Conservation (phyloP, 2,329 filamentous ascomycete species). For the Rosellinia necatrix region DNA sequence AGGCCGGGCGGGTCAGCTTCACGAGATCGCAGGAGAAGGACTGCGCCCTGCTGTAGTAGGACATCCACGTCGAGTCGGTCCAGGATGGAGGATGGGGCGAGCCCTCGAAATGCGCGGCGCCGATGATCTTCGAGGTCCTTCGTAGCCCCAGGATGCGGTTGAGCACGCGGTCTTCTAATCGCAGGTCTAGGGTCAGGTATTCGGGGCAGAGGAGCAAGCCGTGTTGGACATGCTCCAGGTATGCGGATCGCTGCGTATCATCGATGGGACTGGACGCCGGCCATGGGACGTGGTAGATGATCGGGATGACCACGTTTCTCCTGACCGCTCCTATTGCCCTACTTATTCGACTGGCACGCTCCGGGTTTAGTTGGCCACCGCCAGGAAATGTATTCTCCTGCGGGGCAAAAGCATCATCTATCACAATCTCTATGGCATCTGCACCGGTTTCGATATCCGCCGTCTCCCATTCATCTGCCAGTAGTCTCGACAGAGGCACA, state of each 20-base stretch:
- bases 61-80: slow-evolving; percentile 59
- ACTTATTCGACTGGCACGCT: slow-evolving; percentile 57
- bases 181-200: slow-evolving; percentile 65
- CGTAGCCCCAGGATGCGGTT: slow-evolving; percentile 54
- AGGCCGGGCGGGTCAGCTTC: slow-evolving; percentile 62
- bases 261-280: slow-evolving; percentile 35
- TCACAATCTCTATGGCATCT: slow-evolving; percentile 68
- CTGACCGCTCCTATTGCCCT: slow-evolving; percentile 63
- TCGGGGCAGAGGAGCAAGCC: slow-evolving; percentile 66
- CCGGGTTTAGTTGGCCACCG: slow-evolving; percentile 21
- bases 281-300: slow-evolving; percentile 58
- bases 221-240: slow-evolving; percentile 62
- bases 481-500: slow-evolving; percentile 61
- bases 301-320: slow-evolving; percentile 64
- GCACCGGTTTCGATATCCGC: slow-evolving; percentile 68
- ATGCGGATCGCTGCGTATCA: slow-evolving; percentile 42
- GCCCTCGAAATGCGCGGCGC: slow-evolving; percentile 52
- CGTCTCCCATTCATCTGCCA: slow-evolving; percentile 60
- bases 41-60: slow-evolving; percentile 62
- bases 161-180: slow-evolving; percentile 57
- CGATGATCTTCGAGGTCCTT: slow-evolving; percentile 66
- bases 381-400: background rate
- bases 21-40: slow-evolving; percentile 64
- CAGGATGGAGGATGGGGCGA: slow-evolving; percentile 52
- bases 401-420: slow-evolving; percentile 41